Base-by-base conservation (phyloP, 495 filamentous ascomycete genomes). In the Barbatosphaeria neglecta region DNA sequence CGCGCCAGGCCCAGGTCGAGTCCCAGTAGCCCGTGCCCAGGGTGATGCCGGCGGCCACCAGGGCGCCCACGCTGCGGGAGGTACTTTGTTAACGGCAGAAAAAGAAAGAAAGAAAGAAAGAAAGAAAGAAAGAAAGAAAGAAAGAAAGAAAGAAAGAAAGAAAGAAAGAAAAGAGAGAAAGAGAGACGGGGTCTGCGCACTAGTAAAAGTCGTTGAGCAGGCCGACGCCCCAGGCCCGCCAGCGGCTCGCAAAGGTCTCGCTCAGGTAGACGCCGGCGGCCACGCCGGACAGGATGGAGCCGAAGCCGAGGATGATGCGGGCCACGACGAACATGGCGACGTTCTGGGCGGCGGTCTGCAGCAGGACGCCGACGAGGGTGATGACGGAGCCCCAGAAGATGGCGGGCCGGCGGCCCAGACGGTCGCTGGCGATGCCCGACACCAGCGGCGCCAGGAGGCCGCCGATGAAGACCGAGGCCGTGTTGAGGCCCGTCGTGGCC, bases 201-300 rank as follows among this genome's bases (percentile, higher is more conserved):
- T 74, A 77, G 56, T 72, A 77, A 41, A 73, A 74, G 48, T 74
- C 65, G 44, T 74, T 75, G 19, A 73, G 56, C 31, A 74, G 39
- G 19, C 54, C 57, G 5, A 70, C 63, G 1, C 68, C 69, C 69
- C 68, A 74, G 11, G 66, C 66, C 11, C 68, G 59, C 58, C 61
- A 72, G 3, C 60, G 52, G 38, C 57, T 66, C 1, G 66, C 55
- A 53, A 73, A 70, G 0, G 63, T 60, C 49, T 73, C 70, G 0
- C 63, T 55, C 7, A 73, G 52, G 47, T 67, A 73, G 0, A 70
- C 67, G 0, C 57, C 55, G 16, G 59, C 64, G 0, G 63, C 59
- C 20, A 70, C 57, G 15, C 67, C 66, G 16, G 64, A 57, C 6
- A 69, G 50, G 1, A 59, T 61, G 9, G 49, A 54, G 22, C 67